Evolutionary conservation across 495 filamentous ascomycete species (phyloP).

Genomic region (Daldinia childiae): DNA sequence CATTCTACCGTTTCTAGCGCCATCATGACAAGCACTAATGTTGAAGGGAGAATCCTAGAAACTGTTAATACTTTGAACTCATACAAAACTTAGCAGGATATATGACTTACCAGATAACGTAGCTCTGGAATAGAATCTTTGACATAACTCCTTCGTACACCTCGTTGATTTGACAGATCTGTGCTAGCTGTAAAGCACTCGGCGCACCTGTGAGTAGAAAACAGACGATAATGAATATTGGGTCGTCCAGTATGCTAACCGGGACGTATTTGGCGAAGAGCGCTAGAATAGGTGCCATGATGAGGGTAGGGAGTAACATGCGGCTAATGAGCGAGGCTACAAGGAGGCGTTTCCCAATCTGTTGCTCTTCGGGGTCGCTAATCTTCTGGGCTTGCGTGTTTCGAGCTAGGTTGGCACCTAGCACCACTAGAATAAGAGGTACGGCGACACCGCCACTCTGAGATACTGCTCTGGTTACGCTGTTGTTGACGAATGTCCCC

Average conservation of each 20-base stretch:
- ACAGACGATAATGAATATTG: slow-evolving; percentile 97
- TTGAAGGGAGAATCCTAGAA: slow-evolving; percentile 89
- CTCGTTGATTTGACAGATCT: slow-evolving; percentile 98
- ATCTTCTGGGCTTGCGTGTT: slow-evolving; percentile 72
- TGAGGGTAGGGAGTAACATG: slow-evolving; percentile 89
- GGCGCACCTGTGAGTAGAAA: slow-evolving; percentile 95
- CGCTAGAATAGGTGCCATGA: slow-evolving; percentile 94
- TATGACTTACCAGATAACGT: slow-evolving; percentile 84
- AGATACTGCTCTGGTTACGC: slow-evolving; percentile 84
- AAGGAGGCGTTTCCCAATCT: slow-evolving; percentile 77
- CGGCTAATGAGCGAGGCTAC: slow-evolving; percentile 85
- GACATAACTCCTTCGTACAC: slow-evolving; percentile 96
- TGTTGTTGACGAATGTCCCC: slow-evolving; percentile 91
- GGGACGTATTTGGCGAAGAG: slow-evolving; percentile 91
- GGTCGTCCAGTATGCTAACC: slow-evolving; percentile 94
- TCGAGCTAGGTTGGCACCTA: slow-evolving; percentile 88
- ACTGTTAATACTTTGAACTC: slow-evolving; percentile 37
- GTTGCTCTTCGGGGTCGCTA: slow-evolving; percentile 71
- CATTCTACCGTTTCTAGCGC: slow-evolving; percentile 95
- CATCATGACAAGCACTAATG: slow-evolving; percentile 86
- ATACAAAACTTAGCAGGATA: background rate
- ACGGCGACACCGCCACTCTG: slow-evolving; percentile 92
- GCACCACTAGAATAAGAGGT: slow-evolving; percentile 93
- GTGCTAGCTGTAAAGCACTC: slow-evolving; percentile 91
- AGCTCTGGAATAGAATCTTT: slow-evolving; percentile 93